These are phyloP conservation scores for Chalciporus sphaerocephalus DNA, from an alignment of 768 basidiomycete species.

Conservation along the genomic window DNA sequence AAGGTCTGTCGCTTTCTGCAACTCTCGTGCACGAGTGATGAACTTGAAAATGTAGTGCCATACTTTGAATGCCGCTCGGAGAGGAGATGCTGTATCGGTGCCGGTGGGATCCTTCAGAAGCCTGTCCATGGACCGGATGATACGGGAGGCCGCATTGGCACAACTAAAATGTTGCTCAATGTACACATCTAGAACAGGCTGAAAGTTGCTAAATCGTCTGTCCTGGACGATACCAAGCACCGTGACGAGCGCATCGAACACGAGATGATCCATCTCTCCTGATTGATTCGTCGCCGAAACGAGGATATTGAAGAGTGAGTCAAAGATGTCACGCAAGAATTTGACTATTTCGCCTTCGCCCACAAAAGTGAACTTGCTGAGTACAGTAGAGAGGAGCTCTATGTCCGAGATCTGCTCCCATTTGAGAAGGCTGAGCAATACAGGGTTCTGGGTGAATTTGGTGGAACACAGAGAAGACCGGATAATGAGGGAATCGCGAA, in stretches of 20 bases:
- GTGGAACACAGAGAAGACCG: conserved; percentile 92
- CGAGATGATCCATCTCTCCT: conserved; percentile 77
- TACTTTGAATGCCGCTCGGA: conserved; percentile 89
- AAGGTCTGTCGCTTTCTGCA: conserved; percentile 78
- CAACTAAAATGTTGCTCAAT: conserved; percentile 86
- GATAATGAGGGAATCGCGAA: conserved; percentile 74
- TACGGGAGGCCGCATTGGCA: conserved; percentile 74
- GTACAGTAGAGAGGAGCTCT: conserved; percentile 62
- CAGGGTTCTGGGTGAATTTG: conserved; percentile 84
- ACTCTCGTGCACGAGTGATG: conserved; percentile 81
- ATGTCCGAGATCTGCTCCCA: conserved; percentile 73
- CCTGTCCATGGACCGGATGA: conserved; percentile 84
- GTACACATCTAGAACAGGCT: conserved; percentile 89
- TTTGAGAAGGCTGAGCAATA: conserved; percentile 71
- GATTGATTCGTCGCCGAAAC: conserved; percentile 67
- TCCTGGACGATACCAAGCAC: conserved; percentile 92
- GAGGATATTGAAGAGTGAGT: conserved; percentile 87
- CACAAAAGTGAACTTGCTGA: conserved; percentile 86
- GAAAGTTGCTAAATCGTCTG: conserved; percentile 92
- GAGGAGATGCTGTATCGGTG: conserved; percentile 65
- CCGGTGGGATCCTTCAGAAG: conserved; percentile 71
- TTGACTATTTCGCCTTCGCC: conserved; percentile 94
- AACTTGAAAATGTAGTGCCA: conserved; percentile 98
- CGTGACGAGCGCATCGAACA: conserved; percentile 87
- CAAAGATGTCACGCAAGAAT: conserved; percentile 86